Conservation (phyloP, 768 basidiomycete species). For the Podaxis rugospora region DNA sequence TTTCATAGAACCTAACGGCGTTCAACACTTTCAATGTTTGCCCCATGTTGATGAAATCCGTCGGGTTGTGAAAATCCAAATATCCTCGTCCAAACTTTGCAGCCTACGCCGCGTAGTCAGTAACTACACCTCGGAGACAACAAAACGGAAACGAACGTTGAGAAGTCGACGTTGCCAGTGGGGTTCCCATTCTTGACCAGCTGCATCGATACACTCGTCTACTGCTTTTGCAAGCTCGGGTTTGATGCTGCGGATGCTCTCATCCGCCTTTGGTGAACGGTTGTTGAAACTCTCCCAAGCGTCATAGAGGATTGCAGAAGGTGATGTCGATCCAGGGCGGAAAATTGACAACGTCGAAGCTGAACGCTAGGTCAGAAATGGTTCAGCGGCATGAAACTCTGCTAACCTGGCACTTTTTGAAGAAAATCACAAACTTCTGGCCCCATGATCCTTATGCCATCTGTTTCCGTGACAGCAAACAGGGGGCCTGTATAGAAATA, state of each 20-base stretch:
- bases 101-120: conserved; percentile 46
- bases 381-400: neutral
- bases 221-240: conserved; percentile 84
- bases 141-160: conserved; percentile 47
- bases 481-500: conserved; percentile 76
- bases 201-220: conserved; percentile 90
- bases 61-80: conserved; percentile 88
- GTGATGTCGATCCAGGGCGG: conserved; percentile 87
- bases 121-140: neutral
- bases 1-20: conserved; percentile 85
- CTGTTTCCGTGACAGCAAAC: conserved; percentile 80
- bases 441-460: conserved; percentile 83
- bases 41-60: conserved; percentile 90
- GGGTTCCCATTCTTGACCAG: conserved; percentile 88
- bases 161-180: conserved; percentile 86
- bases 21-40: conserved; percentile 92
- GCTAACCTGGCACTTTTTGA: conserved; percentile 85
- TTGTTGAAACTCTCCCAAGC: conserved; percentile 86
- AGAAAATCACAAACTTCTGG: conserved; percentile 82
- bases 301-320: conserved; percentile 88
- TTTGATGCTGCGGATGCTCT: conserved; percentile 83
- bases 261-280: conserved; percentile 89
- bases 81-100: conserved; percentile 95
- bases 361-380: conserved; percentile 22
- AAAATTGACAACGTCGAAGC: conserved; percentile 82